A percentile compares a stretch with the other conserved stretches of the same genome.
Conservation (phyloP, 768 basidiomycete species). For the Phylloporus sp. region DNA sequence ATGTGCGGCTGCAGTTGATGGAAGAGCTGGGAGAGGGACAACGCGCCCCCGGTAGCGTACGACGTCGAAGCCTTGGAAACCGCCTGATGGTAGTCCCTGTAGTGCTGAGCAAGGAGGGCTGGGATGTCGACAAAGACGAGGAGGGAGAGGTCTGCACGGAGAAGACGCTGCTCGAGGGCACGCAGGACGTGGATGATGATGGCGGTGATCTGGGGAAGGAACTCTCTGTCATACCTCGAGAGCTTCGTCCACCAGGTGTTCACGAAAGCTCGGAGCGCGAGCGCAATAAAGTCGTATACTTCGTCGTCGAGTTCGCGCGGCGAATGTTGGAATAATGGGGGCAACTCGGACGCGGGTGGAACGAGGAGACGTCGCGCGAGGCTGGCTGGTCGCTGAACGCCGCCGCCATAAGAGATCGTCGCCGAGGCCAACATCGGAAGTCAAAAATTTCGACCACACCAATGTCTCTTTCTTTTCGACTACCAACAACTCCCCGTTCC, state of each 20-base stretch:
- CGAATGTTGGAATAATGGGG: conserved; percentile 46
- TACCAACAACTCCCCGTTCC: conserved; percentile 3
- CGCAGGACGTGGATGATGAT: conserved; percentile 56
- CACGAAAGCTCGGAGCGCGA: conserved; percentile 72
- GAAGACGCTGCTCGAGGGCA: conserved; percentile 53
- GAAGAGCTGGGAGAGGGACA: conserved; percentile 62
- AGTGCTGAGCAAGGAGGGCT: conserved; percentile 66
- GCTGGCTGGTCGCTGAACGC: conserved; percentile 30
- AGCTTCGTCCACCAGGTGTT: conserved; percentile 85
- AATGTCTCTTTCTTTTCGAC: conserved; percentile 22
- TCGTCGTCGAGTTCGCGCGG: conserved; percentile 52
- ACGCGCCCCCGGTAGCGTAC: conserved; percentile 64
- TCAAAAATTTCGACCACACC: too few relatives aligned
- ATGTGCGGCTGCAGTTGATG: conserved; percentile 82
- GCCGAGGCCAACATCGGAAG: conserved; percentile 26
- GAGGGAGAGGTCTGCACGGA: conserved; percentile 50
- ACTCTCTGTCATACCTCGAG: conserved; percentile 76
- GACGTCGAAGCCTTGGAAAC: conserved; percentile 56
- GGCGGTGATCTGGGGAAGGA: conserved; percentile 64
- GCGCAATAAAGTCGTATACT: conserved; percentile 70
- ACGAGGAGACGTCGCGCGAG: conserved; percentile 62
- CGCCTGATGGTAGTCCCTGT: conserved; percentile 71
- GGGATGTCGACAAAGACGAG: conserved; percentile 64
- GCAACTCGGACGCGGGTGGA: conserved; percentile 39
- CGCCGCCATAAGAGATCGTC: conserved; percentile 15